Evolutionary conservation across 352 stramenopile genomes (phyloP).

Genomic region (Pythium pectinolyticum): DNA sequence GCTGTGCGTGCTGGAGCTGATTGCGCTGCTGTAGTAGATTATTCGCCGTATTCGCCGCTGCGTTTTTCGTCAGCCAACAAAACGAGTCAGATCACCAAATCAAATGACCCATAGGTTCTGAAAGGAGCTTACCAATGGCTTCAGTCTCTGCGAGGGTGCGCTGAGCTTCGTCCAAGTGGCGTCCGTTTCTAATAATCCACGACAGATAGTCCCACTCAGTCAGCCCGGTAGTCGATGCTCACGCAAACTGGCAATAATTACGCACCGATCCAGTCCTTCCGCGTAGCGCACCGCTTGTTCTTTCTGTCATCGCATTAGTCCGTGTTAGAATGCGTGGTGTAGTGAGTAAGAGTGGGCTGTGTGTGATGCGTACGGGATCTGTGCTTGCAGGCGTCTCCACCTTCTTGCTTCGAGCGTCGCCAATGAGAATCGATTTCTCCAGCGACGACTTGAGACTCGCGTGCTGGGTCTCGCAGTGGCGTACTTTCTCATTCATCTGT

Average conservation of each 20-base stretch:
- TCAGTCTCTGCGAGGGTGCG: conserved; percentile 74
- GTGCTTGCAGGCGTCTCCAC: background rate
- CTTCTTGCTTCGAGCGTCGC: conserved; percentile 32
- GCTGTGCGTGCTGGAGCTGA: conserved; percentile 60
- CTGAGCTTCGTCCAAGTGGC: conserved; percentile 72
- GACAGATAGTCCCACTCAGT: background rate
- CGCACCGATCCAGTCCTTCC: conserved; percentile 20
- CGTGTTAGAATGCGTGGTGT: background rate
- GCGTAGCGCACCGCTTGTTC: conserved; percentile 22
- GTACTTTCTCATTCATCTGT: conserved; percentile 48
- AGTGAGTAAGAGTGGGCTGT: background rate
- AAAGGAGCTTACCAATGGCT: conserved; percentile 50
- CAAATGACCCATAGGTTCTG: background rate
- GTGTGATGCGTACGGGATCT: background rate
- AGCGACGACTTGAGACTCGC: conserved; percentile 47
- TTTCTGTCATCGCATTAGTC: conserved; percentile 7
- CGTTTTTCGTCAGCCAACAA: background rate
- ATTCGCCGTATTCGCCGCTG: conserved; percentile 67
- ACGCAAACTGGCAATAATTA: background rate
- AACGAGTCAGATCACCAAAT: background rate
- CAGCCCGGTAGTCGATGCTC: too few species aligned
- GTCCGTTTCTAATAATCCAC: conserved; percentile 42
- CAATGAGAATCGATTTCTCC: conserved; percentile 58
- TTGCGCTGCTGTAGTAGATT: conserved; percentile 71
- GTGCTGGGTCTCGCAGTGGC: conserved; percentile 52